phyloP scores from a whole-genome alignment of 2,329 filamentous ascomycete genomes.

The Fonsecaea pugnacius region DNA sequence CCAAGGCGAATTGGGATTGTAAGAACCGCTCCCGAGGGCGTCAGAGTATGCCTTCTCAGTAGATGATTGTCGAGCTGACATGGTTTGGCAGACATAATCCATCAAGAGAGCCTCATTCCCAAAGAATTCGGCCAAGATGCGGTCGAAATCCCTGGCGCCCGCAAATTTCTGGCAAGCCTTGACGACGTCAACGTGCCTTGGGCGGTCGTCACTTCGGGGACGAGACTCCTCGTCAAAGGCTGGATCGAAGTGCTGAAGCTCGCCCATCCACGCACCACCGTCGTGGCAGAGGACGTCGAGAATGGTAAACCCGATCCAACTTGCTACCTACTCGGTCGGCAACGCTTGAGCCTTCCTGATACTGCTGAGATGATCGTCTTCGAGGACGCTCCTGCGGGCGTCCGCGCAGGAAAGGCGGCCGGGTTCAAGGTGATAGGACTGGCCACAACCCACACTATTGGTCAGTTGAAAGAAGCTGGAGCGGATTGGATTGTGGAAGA shows the following conservation, averaged over 20 bases:
- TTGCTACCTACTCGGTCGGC: conserved; percentile 72
- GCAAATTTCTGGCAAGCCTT: conserved; percentile 69
- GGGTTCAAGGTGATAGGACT: conserved; percentile 85
- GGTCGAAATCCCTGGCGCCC: conserved; percentile 81
- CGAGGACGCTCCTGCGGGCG: conserved; percentile 87
- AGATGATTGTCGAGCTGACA: background rate
- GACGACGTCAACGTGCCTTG: conserved; percentile 69
- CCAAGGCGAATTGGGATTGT: conserved; percentile 94
- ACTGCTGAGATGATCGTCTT: conserved; percentile 70
- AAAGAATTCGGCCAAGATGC: conserved; percentile 76
- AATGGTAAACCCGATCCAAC: conserved; percentile 77
- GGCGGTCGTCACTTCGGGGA: conserved; percentile 82
- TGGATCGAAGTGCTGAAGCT: conserved; percentile 73
- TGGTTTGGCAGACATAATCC: conserved; percentile 67
- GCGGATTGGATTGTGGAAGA: conserved; percentile 88
- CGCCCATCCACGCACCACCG: conserved; percentile 66
- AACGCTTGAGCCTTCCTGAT: conserved; percentile 59
- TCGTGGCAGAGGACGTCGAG: conserved; percentile 75
- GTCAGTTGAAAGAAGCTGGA: conserved; percentile 72
- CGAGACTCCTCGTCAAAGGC: conserved; percentile 66
- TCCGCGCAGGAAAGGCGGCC: conserved; percentile 79
- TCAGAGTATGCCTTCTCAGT: background rate
- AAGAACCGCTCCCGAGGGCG: conserved; percentile 44
- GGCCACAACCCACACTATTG: conserved; percentile 77
- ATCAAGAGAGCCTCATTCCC: conserved; percentile 78